A percentile compares a stretch with the other conserved stretches of the same genome.
Evolutionary conservation across 805 yeast species (phyloP).

Genomic region (Myxozyma sirexii): DNA sequence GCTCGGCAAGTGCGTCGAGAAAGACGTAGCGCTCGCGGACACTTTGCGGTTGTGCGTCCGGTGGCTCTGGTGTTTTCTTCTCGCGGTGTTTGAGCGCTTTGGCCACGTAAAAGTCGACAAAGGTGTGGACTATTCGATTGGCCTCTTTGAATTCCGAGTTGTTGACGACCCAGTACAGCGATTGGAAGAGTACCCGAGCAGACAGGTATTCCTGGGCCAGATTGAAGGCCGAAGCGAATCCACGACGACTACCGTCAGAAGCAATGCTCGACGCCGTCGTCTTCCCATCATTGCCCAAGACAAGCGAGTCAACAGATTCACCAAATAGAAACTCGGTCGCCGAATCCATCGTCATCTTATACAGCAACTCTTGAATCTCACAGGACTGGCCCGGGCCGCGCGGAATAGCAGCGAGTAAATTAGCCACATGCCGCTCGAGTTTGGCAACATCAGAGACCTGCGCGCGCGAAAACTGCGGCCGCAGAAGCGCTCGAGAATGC

Average conservation of each 20-base stretch:
- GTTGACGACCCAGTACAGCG: conserved; percentile 33
- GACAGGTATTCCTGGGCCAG: conserved; percentile 31
- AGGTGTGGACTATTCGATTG: conserved; percentile 41
- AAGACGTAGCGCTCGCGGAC: conserved; percentile 47
- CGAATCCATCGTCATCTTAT: conserved; percentile 42
- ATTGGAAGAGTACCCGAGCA: conserved; percentile 33
- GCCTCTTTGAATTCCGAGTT: conserved; percentile 42
- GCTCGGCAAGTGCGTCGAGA: conserved; percentile 52
- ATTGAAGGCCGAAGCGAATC: conserved; percentile 37
- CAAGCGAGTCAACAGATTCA: conserved; percentile 39
- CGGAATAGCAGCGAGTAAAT: conserved; percentile 30
- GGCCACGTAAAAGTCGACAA: conserved; percentile 48
- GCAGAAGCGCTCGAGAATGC: conserved; percentile 44
- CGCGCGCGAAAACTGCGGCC: conserved; percentile 44
- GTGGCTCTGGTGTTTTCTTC: conserved; percentile 40
- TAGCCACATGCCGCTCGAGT: conserved; percentile 39
- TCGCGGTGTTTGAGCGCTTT: conserved; percentile 41
- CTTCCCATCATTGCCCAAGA: conserved; percentile 5
- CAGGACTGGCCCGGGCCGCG: conserved; percentile 24
- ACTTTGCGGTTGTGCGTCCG: background rate
- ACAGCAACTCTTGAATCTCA: conserved; percentile 41
- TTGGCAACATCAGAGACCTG: conserved; percentile 39
- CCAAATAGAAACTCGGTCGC: conserved; percentile 45
- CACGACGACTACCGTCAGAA: conserved; percentile 25
- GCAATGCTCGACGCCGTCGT: conserved; percentile 8